A percentile compares a stretch with the other conserved stretches of the same genome.
Evolutionary conservation across 2,329 filamentous ascomycete genomes (phyloP).

Genomic region (Penicillium sp.): DNA sequence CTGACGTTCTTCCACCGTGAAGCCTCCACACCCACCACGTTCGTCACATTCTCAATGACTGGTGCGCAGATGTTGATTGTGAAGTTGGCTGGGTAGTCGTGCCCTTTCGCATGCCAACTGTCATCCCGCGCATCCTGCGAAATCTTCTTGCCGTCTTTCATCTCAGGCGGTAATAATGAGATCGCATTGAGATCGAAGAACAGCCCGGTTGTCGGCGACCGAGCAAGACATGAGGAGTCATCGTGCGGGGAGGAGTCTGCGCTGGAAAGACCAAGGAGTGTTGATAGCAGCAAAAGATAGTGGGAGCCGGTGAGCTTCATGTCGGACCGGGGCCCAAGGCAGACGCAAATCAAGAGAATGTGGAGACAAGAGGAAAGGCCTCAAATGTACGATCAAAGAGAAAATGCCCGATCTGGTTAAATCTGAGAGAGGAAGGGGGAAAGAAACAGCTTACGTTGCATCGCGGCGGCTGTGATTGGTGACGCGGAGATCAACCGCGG

Average conservation of each 20-base stretch:
- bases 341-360: conserved; percentile 6
- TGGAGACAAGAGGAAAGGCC: conserved; percentile 5
- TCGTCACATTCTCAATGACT: conserved; percentile 49
- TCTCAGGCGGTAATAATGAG: conserved; percentile 51
- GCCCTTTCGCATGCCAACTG: conserved; percentile 52
- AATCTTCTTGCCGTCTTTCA: conserved; percentile 43
- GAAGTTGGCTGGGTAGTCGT: conserved; percentile 54
- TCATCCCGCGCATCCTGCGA: conserved; percentile 41
- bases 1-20: conserved; percentile 50
- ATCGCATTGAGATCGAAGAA: conserved; percentile 66
- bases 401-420: conserved; percentile 1
- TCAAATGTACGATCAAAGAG: neutral
- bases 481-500: conserved; percentile 13
- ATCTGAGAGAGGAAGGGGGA: neutral
- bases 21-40: conserved; percentile 49
- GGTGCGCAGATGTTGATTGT: conserved; percentile 54
- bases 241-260: conserved; percentile 46
- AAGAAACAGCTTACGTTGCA: conserved; percentile 22
- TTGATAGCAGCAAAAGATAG: conserved; percentile 36
- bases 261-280: conserved; percentile 29
- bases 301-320: conserved; percentile 40
- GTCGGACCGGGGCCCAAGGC: conserved; percentile 6
- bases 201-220: conserved; percentile 60
- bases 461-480: conserved; percentile 12
- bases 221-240: conserved; percentile 62